These are phyloP conservation scores for Candida stauntonica DNA, from an alignment of 805 yeast species.

Conservation along the genomic window DNA sequence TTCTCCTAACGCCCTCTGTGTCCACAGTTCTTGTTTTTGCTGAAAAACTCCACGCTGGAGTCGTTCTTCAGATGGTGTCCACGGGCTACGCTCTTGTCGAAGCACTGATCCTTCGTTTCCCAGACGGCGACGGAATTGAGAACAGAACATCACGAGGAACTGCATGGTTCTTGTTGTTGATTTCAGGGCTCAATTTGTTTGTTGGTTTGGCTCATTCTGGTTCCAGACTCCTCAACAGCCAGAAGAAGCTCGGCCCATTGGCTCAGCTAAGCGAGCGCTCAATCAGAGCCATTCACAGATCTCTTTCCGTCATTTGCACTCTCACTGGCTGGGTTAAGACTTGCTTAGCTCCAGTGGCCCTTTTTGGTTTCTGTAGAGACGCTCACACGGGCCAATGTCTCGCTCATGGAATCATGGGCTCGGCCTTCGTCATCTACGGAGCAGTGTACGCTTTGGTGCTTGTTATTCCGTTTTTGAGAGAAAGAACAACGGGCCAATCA, in stretches of 20 bases:
- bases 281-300: slow-evolving; percentile 36
- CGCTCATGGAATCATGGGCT: slow-evolving; percentile 97
- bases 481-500: slow-evolving; percentile 45
- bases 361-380: slow-evolving; percentile 84
- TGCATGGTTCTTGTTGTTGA: slow-evolving; percentile 53
- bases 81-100: slow-evolving; percentile 53
- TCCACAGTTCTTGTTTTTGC: slow-evolving; percentile 54
- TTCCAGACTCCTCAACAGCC: slow-evolving; percentile 33
- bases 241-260: slow-evolving; percentile 30
- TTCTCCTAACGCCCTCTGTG: slow-evolving; percentile 54
- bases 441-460: slow-evolving; percentile 62
- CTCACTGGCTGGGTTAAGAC: slow-evolving; percentile 74
- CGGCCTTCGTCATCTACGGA: slow-evolving; percentile 80
- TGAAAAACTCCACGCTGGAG: slow-evolving; percentile 39
- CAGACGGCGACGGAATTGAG: slow-evolving; percentile 63
- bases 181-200: slow-evolving; percentile 44
- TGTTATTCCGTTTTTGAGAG: slow-evolving; percentile 69
- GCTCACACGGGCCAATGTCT: slow-evolving; percentile 89
- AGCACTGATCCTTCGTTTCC: slow-evolving; percentile 52
- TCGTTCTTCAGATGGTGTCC: slow-evolving; percentile 42
- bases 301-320: slow-evolving; percentile 41
- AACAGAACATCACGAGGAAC: slow-evolving; percentile 65
- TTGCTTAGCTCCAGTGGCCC: slow-evolving; percentile 76
- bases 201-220: slow-evolving; percentile 55
- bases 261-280: slow-evolving; percentile 35